A percentile compares a stretch with the other conserved stretches of the same genome.
Conservation (phyloP, 192 early-diverging fungal species). For the Mortierella antarctica region DNA sequence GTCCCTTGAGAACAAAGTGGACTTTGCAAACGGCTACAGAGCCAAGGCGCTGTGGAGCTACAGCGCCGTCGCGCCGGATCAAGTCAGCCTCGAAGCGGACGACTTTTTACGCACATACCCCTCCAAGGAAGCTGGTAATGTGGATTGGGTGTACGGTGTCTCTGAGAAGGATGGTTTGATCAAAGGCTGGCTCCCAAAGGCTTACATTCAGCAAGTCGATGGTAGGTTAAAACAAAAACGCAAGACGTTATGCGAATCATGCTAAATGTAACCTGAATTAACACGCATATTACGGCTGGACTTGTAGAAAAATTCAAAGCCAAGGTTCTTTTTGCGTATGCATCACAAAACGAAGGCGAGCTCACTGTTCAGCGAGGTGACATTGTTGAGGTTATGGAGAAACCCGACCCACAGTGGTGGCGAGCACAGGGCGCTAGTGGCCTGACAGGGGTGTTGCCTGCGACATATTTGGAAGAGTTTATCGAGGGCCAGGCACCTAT, state of each 20-base stretch:
- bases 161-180: constrained; percentile 35
- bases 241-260: not conserved
- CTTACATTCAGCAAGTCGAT: constrained; percentile 55
- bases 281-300: not conserved
- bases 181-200: constrained; percentile 62
- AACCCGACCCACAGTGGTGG: constrained; percentile 62
- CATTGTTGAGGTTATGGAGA: constrained; percentile 67
- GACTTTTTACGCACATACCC: constrained; percentile 52
- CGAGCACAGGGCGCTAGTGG: constrained; percentile 50
- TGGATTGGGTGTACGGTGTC: constrained; percentile 62
- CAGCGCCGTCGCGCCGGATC: constrained; percentile 48
- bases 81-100: constrained; percentile 54
- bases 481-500: constrained; percentile 24
- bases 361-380: constrained; percentile 71
- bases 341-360: constrained; percentile 61
- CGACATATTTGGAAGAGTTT: constrained; percentile 61
- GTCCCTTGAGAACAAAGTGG: constrained; percentile 37
- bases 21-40: constrained; percentile 32
- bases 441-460: constrained; percentile 54
- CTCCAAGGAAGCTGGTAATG: constrained; percentile 43
- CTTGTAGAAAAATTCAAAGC: constrained; percentile 52
- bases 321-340: constrained; percentile 57
- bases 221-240: constrained; percentile 8
- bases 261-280: not conserved
- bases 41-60: constrained; percentile 59